phyloP scores from a whole-genome alignment of 148 eudicot species.

The Amaranthus cruentus region DNA sequence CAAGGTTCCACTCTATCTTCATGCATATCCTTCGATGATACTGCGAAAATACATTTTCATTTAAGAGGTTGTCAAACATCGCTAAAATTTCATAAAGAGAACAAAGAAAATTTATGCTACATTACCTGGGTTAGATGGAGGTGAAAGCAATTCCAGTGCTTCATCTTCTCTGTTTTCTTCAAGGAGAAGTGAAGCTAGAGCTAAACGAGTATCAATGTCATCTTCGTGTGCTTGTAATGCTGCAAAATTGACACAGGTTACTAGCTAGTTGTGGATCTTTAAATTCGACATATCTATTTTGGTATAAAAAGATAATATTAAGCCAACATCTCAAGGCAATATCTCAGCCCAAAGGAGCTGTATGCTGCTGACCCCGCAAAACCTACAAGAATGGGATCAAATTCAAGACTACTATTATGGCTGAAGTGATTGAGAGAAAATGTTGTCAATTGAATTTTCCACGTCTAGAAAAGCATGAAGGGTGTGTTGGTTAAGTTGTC shows the following conservation, averaged over 20 bases:
- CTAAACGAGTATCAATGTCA: conserved; percentile 65
- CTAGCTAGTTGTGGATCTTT: conserved; percentile 1
- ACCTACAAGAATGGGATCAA: too few species aligned
- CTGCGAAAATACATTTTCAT: conserved; percentile 25
- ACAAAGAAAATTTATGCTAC: neutral
- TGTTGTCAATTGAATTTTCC: too few species aligned
- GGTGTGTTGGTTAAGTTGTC: too few species aligned
- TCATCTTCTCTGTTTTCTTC: conserved; percentile 72
- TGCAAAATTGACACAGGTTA: conserved; percentile 33
- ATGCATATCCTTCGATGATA: conserved; percentile 23
- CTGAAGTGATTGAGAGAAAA: too few species aligned
- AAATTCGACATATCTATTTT: neutral
- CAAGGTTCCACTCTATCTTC: conserved; percentile 45
- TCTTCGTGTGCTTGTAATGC: conserved; percentile 54
- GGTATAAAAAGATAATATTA: neutral
- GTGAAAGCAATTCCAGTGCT: conserved; percentile 72
- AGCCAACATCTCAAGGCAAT: neutral
- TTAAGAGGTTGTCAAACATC: conserved; percentile 6
- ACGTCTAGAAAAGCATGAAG: too few species aligned
- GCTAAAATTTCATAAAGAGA: conserved; percentile 3
- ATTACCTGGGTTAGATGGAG: conserved; percentile 58
- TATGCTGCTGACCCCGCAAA: too few species aligned
- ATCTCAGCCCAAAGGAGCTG: neutral
- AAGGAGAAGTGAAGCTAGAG: conserved; percentile 64
- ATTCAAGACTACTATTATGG: too few species aligned